Evolutionary conservation across 345 rosid species (phyloP), one percentile per base, ranked within the genome.

Genomic region (Lagerstroemia speciosa): DNA sequence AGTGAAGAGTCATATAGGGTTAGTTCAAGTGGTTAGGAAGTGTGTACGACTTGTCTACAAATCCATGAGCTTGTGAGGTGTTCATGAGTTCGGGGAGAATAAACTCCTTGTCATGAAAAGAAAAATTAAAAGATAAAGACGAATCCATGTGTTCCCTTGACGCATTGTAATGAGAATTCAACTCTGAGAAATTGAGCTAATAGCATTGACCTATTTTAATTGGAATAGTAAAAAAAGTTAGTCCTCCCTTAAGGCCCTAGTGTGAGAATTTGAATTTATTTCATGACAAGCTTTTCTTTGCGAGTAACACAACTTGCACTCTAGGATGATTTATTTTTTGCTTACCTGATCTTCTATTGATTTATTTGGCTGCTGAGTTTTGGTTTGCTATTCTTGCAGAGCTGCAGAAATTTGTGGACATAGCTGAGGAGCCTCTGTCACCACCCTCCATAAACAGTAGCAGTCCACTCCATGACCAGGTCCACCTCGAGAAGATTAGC

Each of bases 341-440:
- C 46, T 41, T n/a, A n/a, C n/a, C n/a, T n/a, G n/a, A n/a, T 64
- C 66, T 8, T 33, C 34, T 34, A 19, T 34, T 36, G 19, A 36
- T 16, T n/a, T n/a, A n/a, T 29, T 62, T 62, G 38, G 10, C 15
- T 40, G 67, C 6, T 63, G 66, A 64, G 31, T 10, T 40, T 27
- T 14, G 17, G 17, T 37, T 6, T 70, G 32, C 30, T 34, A 26
- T 40, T 30, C 43, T 65, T 73, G 72, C 82, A 89, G 90, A 88
- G 78, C 73, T 92, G 34, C 62, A 74, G 41, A 86, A 83, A 24
- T 82, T 92, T 4, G 81, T 77, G 26, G 89, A 79, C 77, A 78
- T 86, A 65, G 89, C 89, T 38, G 78, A 77, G 78, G 78, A 86
- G 53, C 55, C 82, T 62, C 5, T 62, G 45, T 52, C 73, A n/a